Base-by-base conservation (phyloP, 164 flowering plant genomes). In the Taxillus chinensis region DNA sequence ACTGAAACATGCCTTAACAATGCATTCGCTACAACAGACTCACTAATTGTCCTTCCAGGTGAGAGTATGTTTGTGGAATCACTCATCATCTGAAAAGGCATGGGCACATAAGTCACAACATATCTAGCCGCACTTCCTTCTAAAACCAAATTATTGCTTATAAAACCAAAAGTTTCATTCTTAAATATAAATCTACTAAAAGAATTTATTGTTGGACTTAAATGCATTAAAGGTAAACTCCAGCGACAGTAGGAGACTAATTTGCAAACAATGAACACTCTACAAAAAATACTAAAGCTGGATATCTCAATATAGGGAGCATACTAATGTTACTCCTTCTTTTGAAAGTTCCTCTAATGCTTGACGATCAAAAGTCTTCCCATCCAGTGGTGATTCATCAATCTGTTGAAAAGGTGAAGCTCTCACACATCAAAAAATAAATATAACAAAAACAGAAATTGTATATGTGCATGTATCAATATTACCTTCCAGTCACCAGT, bases 401-500 rank as follows among this genome's bases (percentile, higher is more conserved):
- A 93, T 93, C 99, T 93, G 83, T 63, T 60, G 16, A 65, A 72
- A 12, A 27, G 27, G 41, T 54, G 63, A 59, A 64, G 16, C 17
- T 66, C 41, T 59, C 58, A 58, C 62, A 57, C 12, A 67, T 55
- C 10, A 6, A 43, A 55, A 12, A 38, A 64, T 27, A 8, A 55
- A 7, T 15, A 55, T 42, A 65, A 16, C 14, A 3, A 42, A 8
- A 50, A 3, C 5, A 52, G 38, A 51, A 41, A 43, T 16, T 14
- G 13, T 14, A 41, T 1, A 10, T 16, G 45, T 6, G n/a, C 48
- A 12, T 64, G 27, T 27, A 39, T 57, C 2, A 54, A 53, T 46
- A 27, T 17, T 71, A 89, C 99, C 95, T 93, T 93, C 99, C 99
- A 93, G 75, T 93, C 99, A 67, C 99, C 99, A 56, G 99, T 93